These are phyloP conservation scores for Kuraishia borneana DNA, from an alignment of 805 yeast genomes.

Conservation along the genomic window DNA sequence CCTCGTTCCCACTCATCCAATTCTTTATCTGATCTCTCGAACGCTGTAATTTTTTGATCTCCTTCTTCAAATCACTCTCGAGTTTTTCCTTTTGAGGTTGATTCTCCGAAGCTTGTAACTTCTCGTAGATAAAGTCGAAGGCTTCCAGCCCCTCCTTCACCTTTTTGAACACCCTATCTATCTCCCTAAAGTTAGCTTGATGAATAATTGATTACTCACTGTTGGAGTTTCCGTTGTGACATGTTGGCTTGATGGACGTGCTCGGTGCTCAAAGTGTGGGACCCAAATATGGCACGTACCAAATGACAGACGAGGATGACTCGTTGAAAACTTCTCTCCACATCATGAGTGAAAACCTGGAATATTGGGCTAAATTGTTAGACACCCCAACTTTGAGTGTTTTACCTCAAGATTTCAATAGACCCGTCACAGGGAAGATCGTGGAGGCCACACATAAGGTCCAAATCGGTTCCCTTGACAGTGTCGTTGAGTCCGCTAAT, in stretches of 20 bases:
- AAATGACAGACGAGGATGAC: neutral
- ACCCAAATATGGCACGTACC: neutral
- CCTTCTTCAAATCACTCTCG: constrained; percentile 86
- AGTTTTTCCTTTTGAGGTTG: constrained; percentile 88
- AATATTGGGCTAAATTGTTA: constrained; percentile 55
- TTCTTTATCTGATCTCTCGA: constrained; percentile 90
- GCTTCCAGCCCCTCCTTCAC: constrained; percentile 84
- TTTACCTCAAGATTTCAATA: constrained; percentile 78
- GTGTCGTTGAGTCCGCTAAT: constrained; percentile 7
- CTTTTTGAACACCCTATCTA: constrained; percentile 86
- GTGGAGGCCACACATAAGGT: constrained; percentile 47
- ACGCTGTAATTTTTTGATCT: constrained; percentile 88
- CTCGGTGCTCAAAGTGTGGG: neutral
- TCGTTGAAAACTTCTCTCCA: neutral
- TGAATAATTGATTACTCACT: constrained; percentile 20
- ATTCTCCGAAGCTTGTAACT: constrained; percentile 69
- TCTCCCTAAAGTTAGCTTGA: constrained; percentile 34
- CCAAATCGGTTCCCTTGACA: constrained; percentile 10
- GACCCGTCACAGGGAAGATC: constrained; percentile 58
- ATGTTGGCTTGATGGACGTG: constrained; percentile 13
- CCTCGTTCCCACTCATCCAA: constrained; percentile 87
- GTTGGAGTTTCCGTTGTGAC: constrained; percentile 40
- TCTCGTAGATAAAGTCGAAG: constrained; percentile 80
- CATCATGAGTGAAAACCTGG: constrained; percentile 13
- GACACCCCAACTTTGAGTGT: constrained; percentile 79